Evolutionary conservation across 345 rosid genomes (phyloP).

Genomic region (Euphorbia peplus): DNA sequence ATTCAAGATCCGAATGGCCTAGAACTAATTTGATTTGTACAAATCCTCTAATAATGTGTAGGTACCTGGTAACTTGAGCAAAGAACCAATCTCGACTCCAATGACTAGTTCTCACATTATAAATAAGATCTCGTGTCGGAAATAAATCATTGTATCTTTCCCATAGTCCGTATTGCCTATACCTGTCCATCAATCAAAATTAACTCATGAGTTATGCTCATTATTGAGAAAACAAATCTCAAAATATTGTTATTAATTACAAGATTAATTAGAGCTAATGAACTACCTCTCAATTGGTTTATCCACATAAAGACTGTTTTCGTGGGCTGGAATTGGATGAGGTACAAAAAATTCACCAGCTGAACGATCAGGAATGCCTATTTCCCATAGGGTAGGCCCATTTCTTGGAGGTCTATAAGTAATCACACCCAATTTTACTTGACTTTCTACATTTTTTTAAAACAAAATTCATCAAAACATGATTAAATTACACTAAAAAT

Average conservation of each 20-base stretch:
- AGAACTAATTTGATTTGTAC: too few relatives aligned
- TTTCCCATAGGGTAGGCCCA: conserved; percentile 84
- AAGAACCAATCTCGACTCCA: conserved; percentile 54
- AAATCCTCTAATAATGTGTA: too few relatives aligned
- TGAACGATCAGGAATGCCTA: conserved; percentile 75
- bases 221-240: neutral
- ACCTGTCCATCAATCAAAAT: conserved; percentile 1
- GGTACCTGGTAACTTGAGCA: conserved; percentile 70
- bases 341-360: conserved; percentile 79
- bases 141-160: conserved; percentile 20
- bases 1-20: too few relatives aligned
- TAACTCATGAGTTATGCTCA: neutral
- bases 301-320: conserved; percentile 34
- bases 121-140: conserved; percentile 22
- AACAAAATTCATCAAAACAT: too few relatives aligned
- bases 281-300: conserved; percentile 33
- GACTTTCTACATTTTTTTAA: conserved; percentile 36
- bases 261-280: too few relatives aligned
- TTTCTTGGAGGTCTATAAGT: conserved; percentile 56
- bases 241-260: neutral
- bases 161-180: conserved; percentile 35
- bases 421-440: conserved; percentile 39
- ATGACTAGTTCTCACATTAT: conserved; percentile 9
- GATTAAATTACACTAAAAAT: too few relatives aligned
- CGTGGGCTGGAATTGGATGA: conserved; percentile 46